A percentile compares a stretch with the other conserved stretches of the same genome.
phyloP scores from a whole-genome alignment of 1,139 yeast species.

The Magnusiomyces paraingens region DNA sequence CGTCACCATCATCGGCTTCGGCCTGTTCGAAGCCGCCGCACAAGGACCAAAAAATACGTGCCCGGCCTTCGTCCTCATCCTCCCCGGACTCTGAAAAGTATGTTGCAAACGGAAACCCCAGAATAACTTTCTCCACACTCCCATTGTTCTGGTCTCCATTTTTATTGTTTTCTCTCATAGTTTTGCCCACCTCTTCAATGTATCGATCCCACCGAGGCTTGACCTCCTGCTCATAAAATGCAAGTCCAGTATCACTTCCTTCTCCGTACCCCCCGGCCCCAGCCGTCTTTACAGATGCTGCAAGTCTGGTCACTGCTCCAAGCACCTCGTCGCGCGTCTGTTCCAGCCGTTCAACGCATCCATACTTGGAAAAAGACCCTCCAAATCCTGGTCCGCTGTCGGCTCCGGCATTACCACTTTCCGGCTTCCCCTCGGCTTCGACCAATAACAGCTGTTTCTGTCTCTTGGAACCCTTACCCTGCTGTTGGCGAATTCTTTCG shows the following conservation, averaged over 20 bases:
- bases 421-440: constrained; percentile 1
- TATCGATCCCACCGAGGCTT: constrained; percentile 33
- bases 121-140: constrained; percentile 8
- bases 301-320: constrained; percentile 32
- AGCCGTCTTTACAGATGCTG: constrained; percentile 33
- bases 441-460: neutral
- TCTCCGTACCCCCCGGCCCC: constrained; percentile 43
- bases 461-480: constrained; percentile 8
- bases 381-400: constrained; percentile 8
- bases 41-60: neutral
- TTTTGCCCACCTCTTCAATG: constrained; percentile 13
- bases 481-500: neutral
- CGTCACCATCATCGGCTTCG: neutral
- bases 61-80: neutral
- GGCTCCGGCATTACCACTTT: neutral
- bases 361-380: constrained; percentile 18
- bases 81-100: constrained; percentile 18
- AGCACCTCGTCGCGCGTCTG: constrained; percentile 25
- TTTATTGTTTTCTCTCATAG: constrained; percentile 1
- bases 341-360: constrained; percentile 23
- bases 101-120: constrained; percentile 32
- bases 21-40: constrained; percentile 4
- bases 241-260: constrained; percentile 39
- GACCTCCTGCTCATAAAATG: constrained; percentile 35
- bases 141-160: neutral